A percentile compares a stretch with the other conserved stretches of the same genome.
phyloP scores from a whole-genome alignment of 2,329 filamentous ascomycete genomes.

The Orbilia oligospora region DNA sequence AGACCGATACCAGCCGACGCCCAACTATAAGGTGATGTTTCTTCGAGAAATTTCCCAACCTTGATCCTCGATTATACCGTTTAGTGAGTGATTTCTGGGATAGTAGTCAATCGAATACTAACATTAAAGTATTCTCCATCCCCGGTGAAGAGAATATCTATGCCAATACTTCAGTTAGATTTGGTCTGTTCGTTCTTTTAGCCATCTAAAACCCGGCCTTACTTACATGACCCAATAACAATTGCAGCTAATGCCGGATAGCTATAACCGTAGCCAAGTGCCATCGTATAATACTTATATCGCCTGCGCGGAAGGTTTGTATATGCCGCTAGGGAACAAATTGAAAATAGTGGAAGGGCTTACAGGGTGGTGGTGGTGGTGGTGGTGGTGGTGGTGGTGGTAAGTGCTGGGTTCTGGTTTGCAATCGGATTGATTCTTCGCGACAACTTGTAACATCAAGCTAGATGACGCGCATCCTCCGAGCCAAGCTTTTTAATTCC shows the following conservation, averaged over 20 bases:
- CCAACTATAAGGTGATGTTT: conserved; percentile 94
- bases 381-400: neutral
- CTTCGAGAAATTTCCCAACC: conserved; percentile 94
- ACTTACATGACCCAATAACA: conserved; percentile 84
- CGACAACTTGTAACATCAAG: conserved; percentile 29
- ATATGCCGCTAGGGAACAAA: neutral
- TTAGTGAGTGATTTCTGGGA: conserved; percentile 16
- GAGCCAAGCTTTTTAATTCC: conserved; percentile 40
- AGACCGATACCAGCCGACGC: conserved; percentile 89
- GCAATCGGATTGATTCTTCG: conserved; percentile 15
- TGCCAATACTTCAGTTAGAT: conserved; percentile 59
- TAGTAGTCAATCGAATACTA: conserved; percentile 65
- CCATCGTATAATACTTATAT: conserved; percentile 72
- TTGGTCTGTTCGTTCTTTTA: conserved; percentile 62
- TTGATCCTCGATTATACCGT: conserved; percentile 67
- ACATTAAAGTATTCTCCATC: conserved; percentile 97
- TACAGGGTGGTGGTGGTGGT: neutral
- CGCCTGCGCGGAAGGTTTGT: neutral
- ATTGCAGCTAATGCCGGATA: conserved; percentile 74
- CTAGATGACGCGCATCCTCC: conserved; percentile 54
- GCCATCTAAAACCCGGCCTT: neutral
- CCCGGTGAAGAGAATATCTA: conserved; percentile 98
- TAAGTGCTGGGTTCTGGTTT: neutral
- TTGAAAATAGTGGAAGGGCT: conserved; percentile 1
- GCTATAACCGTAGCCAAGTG: conserved; percentile 79